phyloP scores from a whole-genome alignment of 163 green algal genomes.

The Trebouxiophyceae sp. region DNA sequence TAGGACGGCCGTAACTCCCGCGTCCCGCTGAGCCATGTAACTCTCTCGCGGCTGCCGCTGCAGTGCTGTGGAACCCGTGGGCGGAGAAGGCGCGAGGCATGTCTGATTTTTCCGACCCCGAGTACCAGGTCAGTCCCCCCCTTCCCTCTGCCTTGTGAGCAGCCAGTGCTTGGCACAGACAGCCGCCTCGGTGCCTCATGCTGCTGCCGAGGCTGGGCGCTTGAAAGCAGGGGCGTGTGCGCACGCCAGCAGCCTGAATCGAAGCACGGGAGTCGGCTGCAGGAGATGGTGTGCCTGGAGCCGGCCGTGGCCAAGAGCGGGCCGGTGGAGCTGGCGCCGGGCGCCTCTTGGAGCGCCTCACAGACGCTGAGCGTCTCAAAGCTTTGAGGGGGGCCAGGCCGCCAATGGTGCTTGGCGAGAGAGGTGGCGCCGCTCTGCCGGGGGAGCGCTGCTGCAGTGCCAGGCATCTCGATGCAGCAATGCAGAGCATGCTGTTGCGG shows the following conservation, averaged over 20 bases:
- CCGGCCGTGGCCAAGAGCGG: constrained; percentile 50
- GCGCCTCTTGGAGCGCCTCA: constrained; percentile 32
- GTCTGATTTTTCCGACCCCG: constrained; percentile 81
- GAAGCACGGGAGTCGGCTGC: background rate
- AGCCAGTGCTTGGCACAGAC: too few relatives aligned
- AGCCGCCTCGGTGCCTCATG: too few relatives aligned
- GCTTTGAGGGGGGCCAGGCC: background rate
- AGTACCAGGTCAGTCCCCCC: constrained; percentile 55
- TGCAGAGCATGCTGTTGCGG: too few relatives aligned
- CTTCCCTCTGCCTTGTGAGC: too few relatives aligned
- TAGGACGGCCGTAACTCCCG: too few relatives aligned
- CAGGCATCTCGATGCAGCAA: too few relatives aligned
- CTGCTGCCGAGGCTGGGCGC: too few relatives aligned
- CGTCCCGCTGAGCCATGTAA: too few relatives aligned
- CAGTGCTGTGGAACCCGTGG: constrained; percentile 91
- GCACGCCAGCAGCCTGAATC: background rate
- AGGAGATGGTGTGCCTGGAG: constrained; percentile 73
- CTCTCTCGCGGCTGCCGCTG: too few relatives aligned
- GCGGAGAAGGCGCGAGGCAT: constrained; percentile 70
- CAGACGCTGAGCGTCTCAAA: constrained; percentile 21
- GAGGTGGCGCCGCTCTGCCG: too few relatives aligned
- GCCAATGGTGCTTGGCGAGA: too few relatives aligned
- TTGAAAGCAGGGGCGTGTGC: background rate
- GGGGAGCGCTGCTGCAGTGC: too few relatives aligned
- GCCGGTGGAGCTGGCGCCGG: constrained; percentile 31